Evolutionary conservation across 2,329 filamentous ascomycete genomes (phyloP), one percentile per base, ranked within the genome.

Genomic region (Penicillium sp.): DNA sequence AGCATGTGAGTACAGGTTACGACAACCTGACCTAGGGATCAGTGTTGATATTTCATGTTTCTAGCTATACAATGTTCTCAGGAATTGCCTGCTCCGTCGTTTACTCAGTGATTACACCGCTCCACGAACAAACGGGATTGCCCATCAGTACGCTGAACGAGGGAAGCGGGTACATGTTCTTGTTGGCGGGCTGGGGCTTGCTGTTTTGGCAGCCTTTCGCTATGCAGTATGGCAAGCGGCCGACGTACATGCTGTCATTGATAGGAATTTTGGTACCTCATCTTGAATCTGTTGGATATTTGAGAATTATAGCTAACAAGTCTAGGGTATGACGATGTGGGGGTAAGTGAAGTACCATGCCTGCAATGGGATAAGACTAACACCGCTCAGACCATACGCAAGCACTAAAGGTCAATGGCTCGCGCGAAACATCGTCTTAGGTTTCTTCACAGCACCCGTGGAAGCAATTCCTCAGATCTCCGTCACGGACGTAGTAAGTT

Each of bases 141-240:
- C 66, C 72, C 2, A 66, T 74, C 6, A 65, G 60, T 13, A 70
- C 72, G 10, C 58, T 77, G 2, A 76, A 75, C 49, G 61, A 74
- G 52, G 76, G 76, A 17, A 78, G 75, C 0, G 73, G 73, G 6
- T 75, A 73, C 59, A 59, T 76, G 61, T 79, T 79, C 49, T 60
- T 80, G 19, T 61, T 79, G 12, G 73, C 75, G 2, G 77, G 77
- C 23, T 81, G 78, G 77, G 76, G 76, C 0, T 66, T 77, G 19
- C 55, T 80, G 1, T 75, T 80, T 49, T 81, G 79, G 79, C 79
- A 81, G 59, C 77, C 78, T 0, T 74, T 80, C 53, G 76, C 78
- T 2, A 63, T 78, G 60, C 74, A 78, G 43, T 80, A 76, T 65
- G 78, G 78, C 23, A 75, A 75, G 57, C 67, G 73, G 6, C 57